phyloP scores from a whole-genome alignment of 768 basidiomycete genomes.

The Suillus americanus region DNA sequence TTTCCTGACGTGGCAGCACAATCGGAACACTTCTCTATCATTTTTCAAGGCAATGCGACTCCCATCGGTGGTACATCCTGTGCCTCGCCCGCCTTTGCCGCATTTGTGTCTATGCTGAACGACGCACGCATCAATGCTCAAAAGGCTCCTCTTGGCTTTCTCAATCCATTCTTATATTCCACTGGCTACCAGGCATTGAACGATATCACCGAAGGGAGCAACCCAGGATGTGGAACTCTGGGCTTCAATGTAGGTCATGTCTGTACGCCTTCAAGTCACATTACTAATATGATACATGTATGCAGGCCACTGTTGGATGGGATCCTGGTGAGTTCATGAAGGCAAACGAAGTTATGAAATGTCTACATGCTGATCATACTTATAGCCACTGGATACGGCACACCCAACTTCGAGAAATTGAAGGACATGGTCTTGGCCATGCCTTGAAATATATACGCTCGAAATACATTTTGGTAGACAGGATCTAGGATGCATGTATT shows the following conservation, averaged over 20 bases:
- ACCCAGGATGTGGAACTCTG: conserved; percentile 58
- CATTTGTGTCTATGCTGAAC: conserved; percentile 63
- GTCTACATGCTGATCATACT: conserved; percentile 10
- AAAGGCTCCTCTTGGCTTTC: conserved; percentile 54
- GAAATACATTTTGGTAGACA: neutral
- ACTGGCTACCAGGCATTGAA: conserved; percentile 39
- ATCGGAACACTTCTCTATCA: conserved; percentile 47
- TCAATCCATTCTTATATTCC: conserved; percentile 62
- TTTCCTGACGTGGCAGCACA: conserved; percentile 71
- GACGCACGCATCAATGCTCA: conserved; percentile 52
- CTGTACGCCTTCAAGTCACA: neutral
- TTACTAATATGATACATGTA: neutral
- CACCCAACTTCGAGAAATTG: conserved; percentile 50
- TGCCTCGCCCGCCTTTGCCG: conserved; percentile 62
- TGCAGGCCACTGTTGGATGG: conserved; percentile 53
- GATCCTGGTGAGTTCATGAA: conserved; percentile 48
- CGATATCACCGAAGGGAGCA: conserved; percentile 59
- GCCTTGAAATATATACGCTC: neutral
- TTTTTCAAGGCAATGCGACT: conserved; percentile 37
- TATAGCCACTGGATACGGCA: conserved; percentile 56
- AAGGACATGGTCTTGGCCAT: conserved; percentile 33
- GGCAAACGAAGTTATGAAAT: conserved; percentile 6
- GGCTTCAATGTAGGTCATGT: conserved; percentile 59
- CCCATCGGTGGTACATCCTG: conserved; percentile 65
- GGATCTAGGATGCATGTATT: neutral